phyloP scores from a whole-genome alignment of 768 basidiomycete genomes.

The Dioszegia aurantiaca region DNA sequence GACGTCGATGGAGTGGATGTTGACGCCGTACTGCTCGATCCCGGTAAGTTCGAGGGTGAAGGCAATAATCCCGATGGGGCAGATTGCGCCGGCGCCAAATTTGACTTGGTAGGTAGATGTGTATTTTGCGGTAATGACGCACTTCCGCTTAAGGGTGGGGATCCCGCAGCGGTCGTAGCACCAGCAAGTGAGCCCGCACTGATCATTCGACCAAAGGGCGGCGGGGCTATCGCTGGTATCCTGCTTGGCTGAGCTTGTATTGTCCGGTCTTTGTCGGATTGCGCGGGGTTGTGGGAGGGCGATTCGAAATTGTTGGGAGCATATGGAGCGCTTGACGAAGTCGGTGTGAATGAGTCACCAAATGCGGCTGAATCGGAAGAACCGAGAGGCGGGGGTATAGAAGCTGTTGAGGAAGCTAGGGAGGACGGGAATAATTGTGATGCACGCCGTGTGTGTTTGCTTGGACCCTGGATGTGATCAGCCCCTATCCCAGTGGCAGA shows the following conservation, averaged over 20 bases:
- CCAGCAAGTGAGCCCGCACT: constrained; percentile 4
- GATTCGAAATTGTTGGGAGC: constrained; percentile 29
- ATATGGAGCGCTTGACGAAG: constrained; percentile 18
- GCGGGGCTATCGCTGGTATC: constrained; percentile 4
- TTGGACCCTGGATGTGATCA: constrained; percentile 15
- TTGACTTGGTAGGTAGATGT: not conserved
- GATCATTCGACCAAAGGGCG: constrained; percentile 10
- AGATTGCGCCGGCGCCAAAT: not conserved
- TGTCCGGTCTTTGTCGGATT: not conserved
- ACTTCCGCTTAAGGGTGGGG: not conserved
- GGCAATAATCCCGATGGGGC: not conserved
- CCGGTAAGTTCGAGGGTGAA: not conserved
- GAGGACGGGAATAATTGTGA: constrained; percentile 39
- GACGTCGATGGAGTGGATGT: no score
- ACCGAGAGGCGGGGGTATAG: constrained; percentile 17
- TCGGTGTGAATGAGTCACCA: constrained; percentile 38
- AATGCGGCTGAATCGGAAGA: constrained; percentile 34
- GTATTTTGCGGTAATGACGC: not conserved
- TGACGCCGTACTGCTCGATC: no score
- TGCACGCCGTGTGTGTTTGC: constrained; percentile 19
- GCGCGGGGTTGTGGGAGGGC: constrained; percentile 15
- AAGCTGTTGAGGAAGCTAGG: constrained; percentile 35
- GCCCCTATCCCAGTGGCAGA: not conserved
- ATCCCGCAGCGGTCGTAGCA: constrained; percentile 7
- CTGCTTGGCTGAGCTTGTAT: not conserved